Evolutionary conservation across 139 green algal genomes (phyloP), one percentile per base, ranked within the genome.

Genomic region (Micractinium sp.): DNA sequence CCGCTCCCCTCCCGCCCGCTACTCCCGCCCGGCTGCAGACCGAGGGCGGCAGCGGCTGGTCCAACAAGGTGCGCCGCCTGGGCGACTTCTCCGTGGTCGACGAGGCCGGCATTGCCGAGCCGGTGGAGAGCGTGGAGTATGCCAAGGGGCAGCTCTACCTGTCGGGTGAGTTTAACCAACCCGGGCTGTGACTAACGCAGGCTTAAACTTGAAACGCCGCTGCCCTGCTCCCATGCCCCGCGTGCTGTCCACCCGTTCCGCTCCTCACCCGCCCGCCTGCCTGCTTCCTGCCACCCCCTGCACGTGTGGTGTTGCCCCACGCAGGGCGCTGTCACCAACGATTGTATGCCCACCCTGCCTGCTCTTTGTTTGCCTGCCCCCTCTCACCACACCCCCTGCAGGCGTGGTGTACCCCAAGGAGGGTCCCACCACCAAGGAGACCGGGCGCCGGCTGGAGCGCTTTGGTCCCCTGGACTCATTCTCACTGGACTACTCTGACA

Each of bases 381-480:
- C 14, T 27, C 29, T 7, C 14, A 0, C 19, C 76, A 12, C 36
- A 35, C 80, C 47, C 35, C 31, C 19, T 31, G 38, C 87, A 90
- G 90, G 90, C 35, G 56, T 91, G 84, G 87, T 93, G 23, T 93
- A 91, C 83, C 90, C 90, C 41, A 60, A 66, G 73, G 69, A 91
- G 12, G 90, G 90, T 23, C 22, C 61, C 15, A 77, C 81, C 61
- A 89, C 38, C 60, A 93, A 93, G 87, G 61, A 77, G 66, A 87
- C 74, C 3, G 90, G 90, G 0, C 39, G 82, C 47, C 73, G 87
- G 41, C 41, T 82, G 5, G 73, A 87, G 66, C 29, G 38, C 25
- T 87, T 91, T 79, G 90, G 90, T 0, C 90, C 90, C 60, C 73
- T 93, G 3, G 23, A 27, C 7, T 73, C 67, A 53, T 93, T 91